Conservation (phyloP, 176 grass and related monocot genomes). For the Carex myosuroides region DNA sequence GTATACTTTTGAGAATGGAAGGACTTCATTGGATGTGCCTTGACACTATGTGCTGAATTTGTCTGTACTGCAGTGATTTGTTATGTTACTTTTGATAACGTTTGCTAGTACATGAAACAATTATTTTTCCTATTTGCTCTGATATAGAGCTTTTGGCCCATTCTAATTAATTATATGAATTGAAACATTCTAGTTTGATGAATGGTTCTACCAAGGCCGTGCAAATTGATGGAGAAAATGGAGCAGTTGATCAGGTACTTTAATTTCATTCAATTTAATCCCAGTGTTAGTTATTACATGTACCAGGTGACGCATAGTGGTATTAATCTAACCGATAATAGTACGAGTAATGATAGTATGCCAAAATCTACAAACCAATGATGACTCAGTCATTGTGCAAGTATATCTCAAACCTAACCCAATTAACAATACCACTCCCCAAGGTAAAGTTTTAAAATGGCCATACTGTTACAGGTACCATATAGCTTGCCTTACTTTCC, state of each 20-base stretch:
- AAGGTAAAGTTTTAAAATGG: neutral
- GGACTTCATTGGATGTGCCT: neutral
- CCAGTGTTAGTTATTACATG: neutral
- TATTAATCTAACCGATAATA: neutral
- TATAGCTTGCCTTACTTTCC: neutral
- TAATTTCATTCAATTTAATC: neutral
- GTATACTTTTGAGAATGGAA: neutral
- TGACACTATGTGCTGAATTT: neutral
- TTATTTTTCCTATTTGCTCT: neutral
- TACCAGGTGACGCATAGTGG: neutral
- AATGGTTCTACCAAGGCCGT: neutral
- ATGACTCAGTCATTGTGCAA: neutral
- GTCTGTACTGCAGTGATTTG: neutral
- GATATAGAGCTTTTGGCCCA: neutral
- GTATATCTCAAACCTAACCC: neutral
- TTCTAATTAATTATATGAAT: conserved; percentile 2
- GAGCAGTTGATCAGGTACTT: conserved; percentile 19
- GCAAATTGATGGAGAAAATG: neutral
- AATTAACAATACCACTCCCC: neutral
- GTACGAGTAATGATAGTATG: neutral
- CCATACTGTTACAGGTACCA: neutral
- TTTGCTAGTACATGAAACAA: neutral
- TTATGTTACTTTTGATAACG: neutral
- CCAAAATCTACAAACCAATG: neutral
- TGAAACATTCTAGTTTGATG: conserved; percentile 17